These are phyloP conservation scores for Ophiobolus disseminans DNA, from an alignment of 2,329 filamentous ascomycete species.

Conservation along the genomic window DNA sequence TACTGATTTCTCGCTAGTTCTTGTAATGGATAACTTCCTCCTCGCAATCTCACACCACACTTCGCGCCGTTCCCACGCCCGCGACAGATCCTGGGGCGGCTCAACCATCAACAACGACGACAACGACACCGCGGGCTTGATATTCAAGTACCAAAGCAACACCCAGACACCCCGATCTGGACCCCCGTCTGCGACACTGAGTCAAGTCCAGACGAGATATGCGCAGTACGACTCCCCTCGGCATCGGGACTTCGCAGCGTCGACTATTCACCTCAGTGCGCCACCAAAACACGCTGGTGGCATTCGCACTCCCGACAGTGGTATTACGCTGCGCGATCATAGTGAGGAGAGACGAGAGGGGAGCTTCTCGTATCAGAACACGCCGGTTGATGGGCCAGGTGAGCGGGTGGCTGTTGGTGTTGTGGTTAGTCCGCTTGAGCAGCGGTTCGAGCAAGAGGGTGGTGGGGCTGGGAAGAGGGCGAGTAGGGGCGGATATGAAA, in stretches of 20 bases:
- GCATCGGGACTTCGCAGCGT: background rate
- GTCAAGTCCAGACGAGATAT: conserved; percentile 11
- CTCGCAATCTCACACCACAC: conserved; percentile 17
- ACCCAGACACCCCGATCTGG: conserved; percentile 2
- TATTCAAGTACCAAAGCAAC: conserved; percentile 8
- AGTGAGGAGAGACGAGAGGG: background rate
- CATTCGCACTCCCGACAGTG: background rate
- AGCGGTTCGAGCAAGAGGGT: background rate
- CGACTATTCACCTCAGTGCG: background rate
- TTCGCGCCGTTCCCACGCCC: conserved; percentile 12
- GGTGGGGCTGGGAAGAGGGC: background rate
- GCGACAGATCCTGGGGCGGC: conserved; percentile 10
- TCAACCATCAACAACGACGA: conserved; percentile 7
- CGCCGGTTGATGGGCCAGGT: conserved; percentile 1
- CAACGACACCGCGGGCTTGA: conserved; percentile 8
- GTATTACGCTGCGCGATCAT: conserved; percentile 3
- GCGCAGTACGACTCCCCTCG: conserved; percentile 11
- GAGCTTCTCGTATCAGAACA: conserved; percentile 14
- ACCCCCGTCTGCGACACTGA: conserved; percentile 2
- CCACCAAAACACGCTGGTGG: background rate
- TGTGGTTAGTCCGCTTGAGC: background rate
- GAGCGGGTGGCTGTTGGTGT: background rate
- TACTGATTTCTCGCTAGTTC: conserved; percentile 10
- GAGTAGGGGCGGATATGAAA: conserved; percentile 3
- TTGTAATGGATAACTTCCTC: conserved; percentile 24